A percentile compares a stretch with the other conserved stretches of the same genome.
phyloP scores from a whole-genome alignment of 2,329 filamentous ascomycete species.

The Sporothrix protearum region DNA sequence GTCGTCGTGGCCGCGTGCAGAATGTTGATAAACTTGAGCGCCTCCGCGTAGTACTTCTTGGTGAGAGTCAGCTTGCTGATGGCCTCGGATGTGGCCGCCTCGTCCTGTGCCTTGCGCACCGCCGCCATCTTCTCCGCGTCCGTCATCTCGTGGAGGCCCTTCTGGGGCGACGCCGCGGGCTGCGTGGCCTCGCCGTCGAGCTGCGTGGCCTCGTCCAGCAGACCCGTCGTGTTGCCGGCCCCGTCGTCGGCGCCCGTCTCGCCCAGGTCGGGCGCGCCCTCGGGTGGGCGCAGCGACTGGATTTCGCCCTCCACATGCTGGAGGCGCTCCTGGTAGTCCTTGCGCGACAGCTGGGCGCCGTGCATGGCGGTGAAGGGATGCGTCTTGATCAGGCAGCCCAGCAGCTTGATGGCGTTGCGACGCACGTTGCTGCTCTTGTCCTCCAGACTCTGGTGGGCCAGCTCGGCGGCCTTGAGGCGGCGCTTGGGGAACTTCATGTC shows the following conservation, averaged over 20 bases:
- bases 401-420: slow-evolving; percentile 88
- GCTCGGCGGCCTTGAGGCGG: slow-evolving; percentile 78
- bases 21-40: slow-evolving; percentile 87
- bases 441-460: slow-evolving; percentile 83
- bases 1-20: slow-evolving; percentile 76
- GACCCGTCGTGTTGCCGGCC: slow-evolving; percentile 57
- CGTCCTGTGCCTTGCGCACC: slow-evolving; percentile 75
- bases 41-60: slow-evolving; percentile 87
- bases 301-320: slow-evolving; percentile 81
- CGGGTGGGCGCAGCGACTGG: slow-evolving; percentile 74
- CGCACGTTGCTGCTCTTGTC: slow-evolving; percentile 98
- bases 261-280: slow-evolving; percentile 67
- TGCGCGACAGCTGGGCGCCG: slow-evolving; percentile 76
- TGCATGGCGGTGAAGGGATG: slow-evolving; percentile 93
- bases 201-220: slow-evolving; percentile 87
- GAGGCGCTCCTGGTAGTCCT: slow-evolving; percentile 79
- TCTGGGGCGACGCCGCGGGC: slow-evolving; percentile 66
- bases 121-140: slow-evolving; percentile 73
- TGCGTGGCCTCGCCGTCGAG: slow-evolving; percentile 87
- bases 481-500: slow-evolving; percentile 94
- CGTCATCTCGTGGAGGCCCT: slow-evolving; percentile 56
- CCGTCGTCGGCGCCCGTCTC: slow-evolving; percentile 48
- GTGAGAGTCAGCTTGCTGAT: slow-evolving; percentile 85
- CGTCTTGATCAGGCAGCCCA: slow-evolving; percentile 83
- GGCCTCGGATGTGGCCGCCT: slow-evolving; percentile 83